These are phyloP conservation scores for Grammothele lineata DNA, from an alignment of 768 basidiomycete genomes.

Conservation along the genomic window DNA sequence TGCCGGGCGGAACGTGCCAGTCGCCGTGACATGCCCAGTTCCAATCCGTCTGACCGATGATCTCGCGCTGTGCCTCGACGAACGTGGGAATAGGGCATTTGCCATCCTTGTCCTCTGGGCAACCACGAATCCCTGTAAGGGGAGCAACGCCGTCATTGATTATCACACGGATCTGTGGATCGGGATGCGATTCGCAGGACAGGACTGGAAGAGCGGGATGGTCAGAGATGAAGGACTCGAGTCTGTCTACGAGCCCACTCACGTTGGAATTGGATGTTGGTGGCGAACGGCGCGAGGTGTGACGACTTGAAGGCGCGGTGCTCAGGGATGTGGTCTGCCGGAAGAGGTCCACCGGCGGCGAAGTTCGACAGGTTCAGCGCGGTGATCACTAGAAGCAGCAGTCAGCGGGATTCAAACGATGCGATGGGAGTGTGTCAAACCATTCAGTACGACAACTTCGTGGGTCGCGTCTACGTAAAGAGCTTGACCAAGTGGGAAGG, in stretches of 20 bases:
- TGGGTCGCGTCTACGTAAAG: conserved; percentile 90
- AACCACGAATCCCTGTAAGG: conserved; percentile 71
- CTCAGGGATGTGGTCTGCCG: conserved; percentile 63
- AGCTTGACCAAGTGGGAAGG: conserved; percentile 66
- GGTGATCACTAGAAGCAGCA: conserved; percentile 57
- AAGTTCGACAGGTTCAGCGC: conserved; percentile 81
- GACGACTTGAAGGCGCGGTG: conserved; percentile 68
- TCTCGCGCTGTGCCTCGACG: conserved; percentile 62
- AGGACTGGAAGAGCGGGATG: conserved; percentile 19
- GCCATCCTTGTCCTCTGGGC: conserved; percentile 67
- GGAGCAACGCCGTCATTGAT: conserved; percentile 88
- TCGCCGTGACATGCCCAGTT: conserved; percentile 69
- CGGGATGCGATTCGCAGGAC: conserved; percentile 24
- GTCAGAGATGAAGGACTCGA: too few relatives aligned
- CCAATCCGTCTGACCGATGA: conserved; percentile 68
- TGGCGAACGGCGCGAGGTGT: conserved; percentile 81
- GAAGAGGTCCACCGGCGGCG: conserved; percentile 68
- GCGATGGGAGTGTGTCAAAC: conserved; percentile 36
- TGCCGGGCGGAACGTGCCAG: conserved; percentile 67
- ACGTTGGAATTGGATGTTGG: conserved; percentile 90
- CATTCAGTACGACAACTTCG: conserved; percentile 86
- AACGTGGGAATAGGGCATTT: conserved; percentile 75
- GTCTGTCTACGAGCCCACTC: conserved; percentile 14
- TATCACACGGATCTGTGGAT: conserved; percentile 71
- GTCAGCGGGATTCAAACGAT: neutral